Conservation (phyloP, 306 rosid genomes). For the Vigna mungo region DNA sequence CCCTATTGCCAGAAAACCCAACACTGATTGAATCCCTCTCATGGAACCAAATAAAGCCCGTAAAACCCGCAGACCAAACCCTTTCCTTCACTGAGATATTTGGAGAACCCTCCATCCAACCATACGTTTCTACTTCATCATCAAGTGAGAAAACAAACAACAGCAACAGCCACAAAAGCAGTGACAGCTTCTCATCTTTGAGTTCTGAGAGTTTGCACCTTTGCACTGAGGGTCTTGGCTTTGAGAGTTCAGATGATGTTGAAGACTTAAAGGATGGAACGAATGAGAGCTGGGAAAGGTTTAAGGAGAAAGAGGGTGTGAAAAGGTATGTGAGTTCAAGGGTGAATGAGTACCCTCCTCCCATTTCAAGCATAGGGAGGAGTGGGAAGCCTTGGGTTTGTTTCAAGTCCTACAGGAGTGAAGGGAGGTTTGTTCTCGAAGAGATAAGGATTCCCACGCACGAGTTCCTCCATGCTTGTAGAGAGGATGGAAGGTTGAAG, state of each 20-base stretch:
- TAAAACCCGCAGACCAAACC: conserved; percentile 44
- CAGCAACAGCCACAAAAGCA: conserved; percentile 51
- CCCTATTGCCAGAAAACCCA: conserved; percentile 66
- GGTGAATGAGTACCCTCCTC: conserved; percentile 79
- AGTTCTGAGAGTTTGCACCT: conserved; percentile 76
- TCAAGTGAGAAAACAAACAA: conserved; percentile 33
- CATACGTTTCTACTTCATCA: neutral
- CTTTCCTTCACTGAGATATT: conserved; percentile 80
- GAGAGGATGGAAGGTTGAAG: conserved; percentile 90
- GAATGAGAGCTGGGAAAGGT: conserved; percentile 37
- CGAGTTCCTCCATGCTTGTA: conserved; percentile 76
- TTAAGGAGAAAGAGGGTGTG: conserved; percentile 39
- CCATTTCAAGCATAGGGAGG: conserved; percentile 79
- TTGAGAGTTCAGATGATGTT: conserved; percentile 83
- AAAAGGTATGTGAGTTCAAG: conserved; percentile 43
- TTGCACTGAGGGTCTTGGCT: conserved; percentile 98
- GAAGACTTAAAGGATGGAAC: conserved; percentile 60
- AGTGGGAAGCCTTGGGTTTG: conserved; percentile 81
- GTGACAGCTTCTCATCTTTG: conserved; percentile 69
- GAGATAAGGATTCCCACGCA: conserved; percentile 74
- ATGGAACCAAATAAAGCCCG: conserved; percentile 65
- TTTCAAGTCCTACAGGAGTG: conserved; percentile 69
- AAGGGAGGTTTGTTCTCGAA: conserved; percentile 86
- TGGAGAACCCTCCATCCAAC: conserved; percentile 58
- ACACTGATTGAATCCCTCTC: conserved; percentile 71